Conservation (phyloP, 441 rosid genomes). For the Adansonia grandidieri region DNA sequence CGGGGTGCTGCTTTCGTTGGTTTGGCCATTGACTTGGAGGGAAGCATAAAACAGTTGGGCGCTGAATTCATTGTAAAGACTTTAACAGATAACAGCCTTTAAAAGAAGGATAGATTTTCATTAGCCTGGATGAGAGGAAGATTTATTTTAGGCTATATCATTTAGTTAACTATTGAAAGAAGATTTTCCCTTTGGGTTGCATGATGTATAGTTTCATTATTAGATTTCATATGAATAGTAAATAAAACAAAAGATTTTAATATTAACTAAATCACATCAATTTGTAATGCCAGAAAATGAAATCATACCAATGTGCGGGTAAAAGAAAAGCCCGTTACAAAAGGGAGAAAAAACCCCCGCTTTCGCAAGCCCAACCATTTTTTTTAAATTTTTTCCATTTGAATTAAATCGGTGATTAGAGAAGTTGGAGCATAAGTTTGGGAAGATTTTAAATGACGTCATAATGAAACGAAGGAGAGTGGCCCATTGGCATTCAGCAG, state of each 20-base stretch:
- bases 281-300: too few relatives aligned
- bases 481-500: background rate
- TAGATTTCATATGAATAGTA: background rate
- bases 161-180: background rate
- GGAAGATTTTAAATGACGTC: background rate
- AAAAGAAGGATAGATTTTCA: background rate
- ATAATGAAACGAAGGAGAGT: background rate
- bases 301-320: background rate
- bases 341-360: background rate
- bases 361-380: background rate
- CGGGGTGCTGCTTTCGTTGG: too few relatives aligned
- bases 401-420: background rate
- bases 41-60: too few relatives aligned
- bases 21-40: too few relatives aligned
- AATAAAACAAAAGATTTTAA: too few relatives aligned
- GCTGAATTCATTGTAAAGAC: too few relatives aligned
- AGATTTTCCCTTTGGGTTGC: background rate
- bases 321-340: background rate
- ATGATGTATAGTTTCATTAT: background rate
- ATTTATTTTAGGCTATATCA: background rate
- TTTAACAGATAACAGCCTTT: background rate
- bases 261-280: too few relatives aligned
- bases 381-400: background rate
- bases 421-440: background rate
- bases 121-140: background rate